phyloP scores from a whole-genome alignment of 202 grass and related monocot genomes.

The Zizania palustris region DNA sequence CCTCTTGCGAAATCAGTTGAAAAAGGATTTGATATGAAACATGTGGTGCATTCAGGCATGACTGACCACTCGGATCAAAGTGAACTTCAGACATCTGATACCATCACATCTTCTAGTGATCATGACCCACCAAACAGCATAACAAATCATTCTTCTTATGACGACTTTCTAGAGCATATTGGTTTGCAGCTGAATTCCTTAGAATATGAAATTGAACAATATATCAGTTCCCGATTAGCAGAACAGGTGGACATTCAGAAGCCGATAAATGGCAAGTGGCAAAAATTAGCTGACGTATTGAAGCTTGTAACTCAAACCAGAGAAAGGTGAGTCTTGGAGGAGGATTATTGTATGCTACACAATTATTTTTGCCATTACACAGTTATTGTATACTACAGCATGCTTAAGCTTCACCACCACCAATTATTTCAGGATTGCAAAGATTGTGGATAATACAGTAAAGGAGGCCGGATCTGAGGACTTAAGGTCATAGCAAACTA shows the following conservation, averaged over 20 bases:
- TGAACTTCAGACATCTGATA: conserved; percentile 32
- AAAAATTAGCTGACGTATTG: conserved; percentile 60
- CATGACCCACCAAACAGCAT: conserved; percentile 22
- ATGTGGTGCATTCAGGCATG: conserved; percentile 14
- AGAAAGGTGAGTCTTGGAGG: conserved; percentile 63
- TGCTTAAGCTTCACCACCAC: conserved; percentile 35
- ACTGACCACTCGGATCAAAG: conserved; percentile 11
- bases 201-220: conserved; percentile 68
- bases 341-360: neutral
- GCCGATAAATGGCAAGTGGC: conserved; percentile 38
- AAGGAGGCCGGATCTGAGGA: conserved; percentile 48
- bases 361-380: conserved; percentile 10
- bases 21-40: conserved; percentile 11
- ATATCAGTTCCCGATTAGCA: conserved; percentile 46
- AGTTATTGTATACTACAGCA: conserved; percentile 11
- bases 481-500: conserved; percentile 25
- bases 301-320: conserved; percentile 77
- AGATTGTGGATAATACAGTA: conserved; percentile 46
- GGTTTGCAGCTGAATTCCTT: conserved; percentile 59
- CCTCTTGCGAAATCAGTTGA: conserved; percentile 21
- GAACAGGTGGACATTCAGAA: conserved; percentile 41
- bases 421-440: conserved; percentile 61
- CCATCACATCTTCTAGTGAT: conserved; percentile 29
- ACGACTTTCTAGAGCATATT: conserved; percentile 62
- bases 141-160: conserved; percentile 40